Percentiles rank a stretch among this genome's conserved stretches.
Conservation (phyloP, 306 rosid genomes). For the Prunus mongolica region DNA sequence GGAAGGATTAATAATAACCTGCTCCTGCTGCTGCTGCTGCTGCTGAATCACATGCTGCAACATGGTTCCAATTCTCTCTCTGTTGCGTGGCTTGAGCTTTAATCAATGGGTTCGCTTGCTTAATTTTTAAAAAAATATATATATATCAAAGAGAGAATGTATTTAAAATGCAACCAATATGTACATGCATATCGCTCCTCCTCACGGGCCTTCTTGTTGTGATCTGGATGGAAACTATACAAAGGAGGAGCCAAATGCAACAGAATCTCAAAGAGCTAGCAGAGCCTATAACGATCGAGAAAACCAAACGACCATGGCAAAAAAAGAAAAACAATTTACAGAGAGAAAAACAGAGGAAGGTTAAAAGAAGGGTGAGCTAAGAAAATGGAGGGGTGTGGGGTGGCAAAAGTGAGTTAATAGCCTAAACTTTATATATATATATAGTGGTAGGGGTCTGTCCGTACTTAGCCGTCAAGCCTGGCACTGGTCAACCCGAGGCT, state of each 20-base stretch:
- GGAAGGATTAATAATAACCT: not conserved
- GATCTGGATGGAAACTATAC: constrained; percentile 5
- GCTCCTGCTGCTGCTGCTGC: constrained; percentile 27
- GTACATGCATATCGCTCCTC: not conserved
- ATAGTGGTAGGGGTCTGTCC: constrained; percentile 4
- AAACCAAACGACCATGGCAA: constrained; percentile 16
- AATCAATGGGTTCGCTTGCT: not conserved
- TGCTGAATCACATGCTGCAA: constrained; percentile 61
- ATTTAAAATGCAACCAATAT: too few species aligned
- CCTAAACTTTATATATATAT: not conserved
- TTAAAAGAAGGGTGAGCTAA: constrained; percentile 13
- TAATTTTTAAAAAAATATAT: too few species aligned
- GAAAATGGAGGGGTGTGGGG: constrained; percentile 30
- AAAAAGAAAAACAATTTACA: constrained; percentile 1
- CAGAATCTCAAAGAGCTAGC: not conserved
- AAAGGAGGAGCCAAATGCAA: constrained; percentile 12
- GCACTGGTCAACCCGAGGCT: constrained; percentile 56
- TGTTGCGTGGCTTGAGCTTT: not conserved
- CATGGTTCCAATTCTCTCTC: constrained; percentile 31
- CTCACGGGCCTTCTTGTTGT: not conserved
- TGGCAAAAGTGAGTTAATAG: constrained; percentile 11
- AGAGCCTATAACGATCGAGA: too few species aligned
- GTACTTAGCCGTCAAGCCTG: constrained; percentile 36
- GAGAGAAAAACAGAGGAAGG: constrained; percentile 16
- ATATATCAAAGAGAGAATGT: too few species aligned